Conservation (phyloP, 495 filamentous ascomycete genomes). For the Annulohypoxylon bovei region DNA sequence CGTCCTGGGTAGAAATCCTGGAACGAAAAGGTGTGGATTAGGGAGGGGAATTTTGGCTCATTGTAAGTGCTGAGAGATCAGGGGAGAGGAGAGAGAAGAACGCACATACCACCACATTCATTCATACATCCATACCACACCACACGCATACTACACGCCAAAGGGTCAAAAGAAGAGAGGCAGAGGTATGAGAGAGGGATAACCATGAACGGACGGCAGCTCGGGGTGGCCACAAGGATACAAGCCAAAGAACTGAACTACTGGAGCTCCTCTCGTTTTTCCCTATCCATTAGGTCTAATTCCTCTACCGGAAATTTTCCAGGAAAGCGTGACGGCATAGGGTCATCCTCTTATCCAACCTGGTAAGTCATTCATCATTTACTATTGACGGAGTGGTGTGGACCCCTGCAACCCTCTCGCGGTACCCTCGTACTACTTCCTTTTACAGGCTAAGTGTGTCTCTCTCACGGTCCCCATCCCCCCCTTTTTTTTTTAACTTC, state of each 20-base stretch:
- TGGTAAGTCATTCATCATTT: constrained; percentile 43
- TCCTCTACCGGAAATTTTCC: constrained; percentile 29
- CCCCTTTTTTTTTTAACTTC: constrained; percentile 1
- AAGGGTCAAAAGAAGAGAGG: neutral
- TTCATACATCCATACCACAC: neutral
- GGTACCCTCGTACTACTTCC: constrained; percentile 42
- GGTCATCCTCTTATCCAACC: constrained; percentile 39
- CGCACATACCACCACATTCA: constrained; percentile 6
- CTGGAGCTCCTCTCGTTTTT: constrained; percentile 6
- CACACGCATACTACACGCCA: constrained; percentile 12
- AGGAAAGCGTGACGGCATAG: constrained; percentile 42
- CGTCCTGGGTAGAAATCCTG: constrained; percentile 39
- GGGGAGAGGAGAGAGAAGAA: neutral
- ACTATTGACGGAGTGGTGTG: constrained; percentile 36
- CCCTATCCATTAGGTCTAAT: neutral
- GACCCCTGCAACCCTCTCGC: constrained; percentile 30
- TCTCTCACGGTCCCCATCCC: constrained; percentile 2
- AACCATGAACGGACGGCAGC: constrained; percentile 29
- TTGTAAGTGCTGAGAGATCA: constrained; percentile 10
- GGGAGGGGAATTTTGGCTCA: constrained; percentile 5
- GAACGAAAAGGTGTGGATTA: constrained; percentile 34
- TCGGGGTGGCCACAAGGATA: constrained; percentile 1
- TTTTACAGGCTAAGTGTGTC: constrained; percentile 38
- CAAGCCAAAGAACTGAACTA: neutral
- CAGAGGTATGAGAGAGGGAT: constrained; percentile 3